phyloP scores from a whole-genome alignment of 441 rosid species.

The Syzygium syzygioides region DNA sequence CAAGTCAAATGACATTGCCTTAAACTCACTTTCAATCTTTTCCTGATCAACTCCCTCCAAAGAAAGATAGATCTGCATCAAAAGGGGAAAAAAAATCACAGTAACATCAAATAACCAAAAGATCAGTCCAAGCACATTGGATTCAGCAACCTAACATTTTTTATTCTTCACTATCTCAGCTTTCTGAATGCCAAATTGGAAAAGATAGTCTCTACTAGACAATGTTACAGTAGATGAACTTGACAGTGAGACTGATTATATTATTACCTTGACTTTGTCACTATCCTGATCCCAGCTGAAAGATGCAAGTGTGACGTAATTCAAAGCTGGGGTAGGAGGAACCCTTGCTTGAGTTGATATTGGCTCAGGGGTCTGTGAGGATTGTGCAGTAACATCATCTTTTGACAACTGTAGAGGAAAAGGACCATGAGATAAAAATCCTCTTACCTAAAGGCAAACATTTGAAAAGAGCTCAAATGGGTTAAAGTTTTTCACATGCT shows the following conservation, averaged over 20 bases:
- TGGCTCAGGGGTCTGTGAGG: conserved; percentile 32
- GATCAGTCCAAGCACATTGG: not conserved
- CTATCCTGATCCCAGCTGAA: conserved; percentile 97
- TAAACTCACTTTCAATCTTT: conserved; percentile 63
- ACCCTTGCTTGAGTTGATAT: conserved; percentile 37
- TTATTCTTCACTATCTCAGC: not conserved
- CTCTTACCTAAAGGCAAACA: not conserved
- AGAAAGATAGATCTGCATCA: conserved; percentile 42
- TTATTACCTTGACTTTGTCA: conserved; percentile 80
- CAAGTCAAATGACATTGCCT: conserved; percentile 52
- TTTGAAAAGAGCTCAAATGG: not conserved
- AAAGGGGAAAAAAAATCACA: not conserved
- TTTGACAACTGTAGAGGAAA: conserved; percentile 32
- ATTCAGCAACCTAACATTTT: not conserved
- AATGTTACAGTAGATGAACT: not conserved
- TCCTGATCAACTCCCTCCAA: conserved; percentile 71
- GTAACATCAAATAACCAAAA: conserved; percentile 11
- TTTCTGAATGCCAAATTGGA: not conserved
- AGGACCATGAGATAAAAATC: not conserved
- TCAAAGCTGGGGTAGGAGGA: conserved; percentile 24
- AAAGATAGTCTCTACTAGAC: not conserved
- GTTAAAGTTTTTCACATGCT: not conserved
- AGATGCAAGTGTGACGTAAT: conserved; percentile 52
- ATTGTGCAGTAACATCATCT: conserved; percentile 20
- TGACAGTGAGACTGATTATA: not conserved